Evolutionary conservation across 2,329 filamentous ascomycete species (phyloP).

Genomic region (Endoconidiophora laricicola): DNA sequence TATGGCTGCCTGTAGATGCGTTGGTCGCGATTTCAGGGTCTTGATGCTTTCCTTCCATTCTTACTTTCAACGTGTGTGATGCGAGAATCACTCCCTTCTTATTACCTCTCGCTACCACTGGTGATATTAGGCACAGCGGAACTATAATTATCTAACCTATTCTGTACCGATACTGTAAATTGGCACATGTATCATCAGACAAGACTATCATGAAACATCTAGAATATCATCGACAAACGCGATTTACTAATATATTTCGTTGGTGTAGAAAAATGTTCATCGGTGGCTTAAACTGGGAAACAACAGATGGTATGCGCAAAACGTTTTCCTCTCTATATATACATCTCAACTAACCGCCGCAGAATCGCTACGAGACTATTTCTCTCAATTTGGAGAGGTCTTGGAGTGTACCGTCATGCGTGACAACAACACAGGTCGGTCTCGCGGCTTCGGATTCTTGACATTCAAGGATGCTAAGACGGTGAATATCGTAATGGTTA

Average conservation of each 20-base stretch:
- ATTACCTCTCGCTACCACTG: too few species aligned
- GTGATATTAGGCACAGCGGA: too few species aligned
- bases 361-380: constrained; percentile 96
- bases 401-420: constrained; percentile 99
- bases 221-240: too few species aligned
- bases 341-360: constrained; percentile 13
- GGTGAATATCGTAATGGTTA: constrained; percentile 98
- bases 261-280: constrained; percentile 92
- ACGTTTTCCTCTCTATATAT: not conserved
- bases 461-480: constrained; percentile 97
- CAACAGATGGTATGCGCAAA: constrained; percentile 68
- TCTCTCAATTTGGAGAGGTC: constrained; percentile 94
- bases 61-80: not conserved
- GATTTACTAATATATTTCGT: not conserved
- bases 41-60: not conserved
- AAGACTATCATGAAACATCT: not conserved
- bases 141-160: not conserved
- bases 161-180: too few species aligned
- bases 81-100: too few species aligned
- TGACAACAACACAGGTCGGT: constrained; percentile 82
- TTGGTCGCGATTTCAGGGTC: too few species aligned
- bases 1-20: too few species aligned
- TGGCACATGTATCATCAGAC: not conserved
- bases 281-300: constrained; percentile 96
- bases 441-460: constrained; percentile 89